These are phyloP conservation scores for Tympanopsis confertula DNA, from an alignment of 2,329 filamentous ascomycete genomes.

Conservation along the genomic window DNA sequence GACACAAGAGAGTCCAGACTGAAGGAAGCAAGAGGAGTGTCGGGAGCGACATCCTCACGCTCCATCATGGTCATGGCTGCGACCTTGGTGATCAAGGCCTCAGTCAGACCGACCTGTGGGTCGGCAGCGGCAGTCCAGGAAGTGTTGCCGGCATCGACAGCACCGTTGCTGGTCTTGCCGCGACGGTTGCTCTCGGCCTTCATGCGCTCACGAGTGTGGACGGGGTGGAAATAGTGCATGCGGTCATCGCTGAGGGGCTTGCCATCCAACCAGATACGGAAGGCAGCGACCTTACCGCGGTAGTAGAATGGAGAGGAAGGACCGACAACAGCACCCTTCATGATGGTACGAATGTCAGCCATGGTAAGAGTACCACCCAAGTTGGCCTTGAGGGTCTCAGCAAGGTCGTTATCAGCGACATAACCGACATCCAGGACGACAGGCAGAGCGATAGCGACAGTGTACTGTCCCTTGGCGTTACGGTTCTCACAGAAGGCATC, in stretches of 20 bases:
- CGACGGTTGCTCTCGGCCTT: no score
- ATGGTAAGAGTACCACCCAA: conserved; percentile 6
- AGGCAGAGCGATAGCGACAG: not conserved
- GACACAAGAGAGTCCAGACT: conserved; percentile 17
- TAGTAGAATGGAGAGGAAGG: conserved; percentile 4
- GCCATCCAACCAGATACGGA: conserved; percentile 2
- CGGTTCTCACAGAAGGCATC: conserved; percentile 10
- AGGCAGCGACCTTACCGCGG: conserved; percentile 3
- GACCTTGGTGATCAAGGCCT: conserved; percentile 5
- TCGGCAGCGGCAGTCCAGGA: conserved; percentile 2
- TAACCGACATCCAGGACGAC: not conserved
- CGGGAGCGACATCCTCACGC: conserved; percentile 5
- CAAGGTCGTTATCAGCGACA: conserved; percentile 2
- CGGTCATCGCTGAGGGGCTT: conserved; percentile 2
- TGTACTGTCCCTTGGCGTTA: not conserved
- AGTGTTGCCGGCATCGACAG: not conserved
- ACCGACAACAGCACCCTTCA: conserved; percentile 5
- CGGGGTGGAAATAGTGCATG: conserved; percentile 6
- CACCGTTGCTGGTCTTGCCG: not conserved
- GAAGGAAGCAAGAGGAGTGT: conserved; percentile 3
- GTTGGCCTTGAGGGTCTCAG: conserved; percentile 3
- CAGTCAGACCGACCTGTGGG: conserved; percentile 1
- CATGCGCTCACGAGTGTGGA: conserved; percentile 2
- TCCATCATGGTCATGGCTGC: conserved; percentile 7
- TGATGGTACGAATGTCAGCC: conserved; percentile 5